These are phyloP conservation scores for Dioszegia aurantiaca DNA, from an alignment of 768 basidiomycete genomes.

Conservation along the genomic window DNA sequence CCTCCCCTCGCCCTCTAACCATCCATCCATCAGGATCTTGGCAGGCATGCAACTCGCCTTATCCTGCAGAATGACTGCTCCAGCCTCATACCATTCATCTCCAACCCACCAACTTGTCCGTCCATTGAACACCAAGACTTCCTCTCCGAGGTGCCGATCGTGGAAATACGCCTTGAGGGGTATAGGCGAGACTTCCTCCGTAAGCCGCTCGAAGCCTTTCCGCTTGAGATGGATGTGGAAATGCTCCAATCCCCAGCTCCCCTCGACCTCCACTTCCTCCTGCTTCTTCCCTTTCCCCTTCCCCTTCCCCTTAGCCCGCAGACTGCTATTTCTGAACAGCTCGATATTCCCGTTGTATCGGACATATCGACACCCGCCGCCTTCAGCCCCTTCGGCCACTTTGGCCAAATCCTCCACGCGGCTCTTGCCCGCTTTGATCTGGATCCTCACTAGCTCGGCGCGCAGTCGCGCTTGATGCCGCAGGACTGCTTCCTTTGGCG, in stretches of 20 bases:
- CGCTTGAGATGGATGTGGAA: conserved; percentile 17
- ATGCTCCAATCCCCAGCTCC: conserved; percentile 20
- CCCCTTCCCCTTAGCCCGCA: background rate
- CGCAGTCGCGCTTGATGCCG: conserved; percentile 85
- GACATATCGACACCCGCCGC: conserved; percentile 48
- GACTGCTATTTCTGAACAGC: conserved; percentile 20
- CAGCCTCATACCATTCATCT: conserved; percentile 61
- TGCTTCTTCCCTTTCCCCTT: conserved; percentile 10
- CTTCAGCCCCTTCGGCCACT: conserved; percentile 49
- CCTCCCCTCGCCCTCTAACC: conserved; percentile 53
- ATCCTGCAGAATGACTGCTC: conserved; percentile 89
- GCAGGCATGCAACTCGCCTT: conserved; percentile 98
- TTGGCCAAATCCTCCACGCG: conserved; percentile 47
- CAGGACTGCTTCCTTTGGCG: conserved; percentile 78
- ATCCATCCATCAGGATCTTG: conserved; percentile 64
- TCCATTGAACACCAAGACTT: conserved; percentile 68
- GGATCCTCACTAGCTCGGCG: conserved; percentile 67
- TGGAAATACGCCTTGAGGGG: conserved; percentile 58
- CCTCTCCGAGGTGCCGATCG: conserved; percentile 77
- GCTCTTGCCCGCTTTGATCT: conserved; percentile 48
- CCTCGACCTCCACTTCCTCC: conserved; percentile 3
- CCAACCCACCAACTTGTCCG: conserved; percentile 57
- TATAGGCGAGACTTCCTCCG: conserved; percentile 31
- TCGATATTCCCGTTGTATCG: conserved; percentile 50
- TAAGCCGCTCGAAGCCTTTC: conserved; percentile 22